These are phyloP conservation scores for Citrullus mucosospermus DNA, from an alignment of 306 rosid species.

Conservation along the genomic window DNA sequence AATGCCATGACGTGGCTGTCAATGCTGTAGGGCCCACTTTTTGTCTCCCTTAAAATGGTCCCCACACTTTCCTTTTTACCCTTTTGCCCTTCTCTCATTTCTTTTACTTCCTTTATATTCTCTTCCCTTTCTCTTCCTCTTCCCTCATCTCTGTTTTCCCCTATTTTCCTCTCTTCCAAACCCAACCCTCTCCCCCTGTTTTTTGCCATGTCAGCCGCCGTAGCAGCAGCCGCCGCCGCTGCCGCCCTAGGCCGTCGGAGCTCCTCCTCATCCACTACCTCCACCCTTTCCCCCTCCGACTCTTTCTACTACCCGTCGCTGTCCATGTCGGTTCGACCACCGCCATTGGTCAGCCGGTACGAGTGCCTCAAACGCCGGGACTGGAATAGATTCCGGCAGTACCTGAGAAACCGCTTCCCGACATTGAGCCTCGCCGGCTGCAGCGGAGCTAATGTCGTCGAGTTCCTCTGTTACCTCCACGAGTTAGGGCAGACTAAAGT, in stretches of 20 bases:
- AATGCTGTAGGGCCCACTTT: neutral
- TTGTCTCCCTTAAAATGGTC: neutral
- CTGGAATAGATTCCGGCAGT: conserved; percentile 10
- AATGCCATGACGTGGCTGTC: conserved; percentile 7
- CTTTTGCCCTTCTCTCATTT: neutral
- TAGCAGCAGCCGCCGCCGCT: conserved; percentile 6
- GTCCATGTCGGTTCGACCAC: neutral
- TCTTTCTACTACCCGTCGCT: neutral
- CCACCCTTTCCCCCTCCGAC: neutral
- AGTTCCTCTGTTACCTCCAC: conserved; percentile 7
- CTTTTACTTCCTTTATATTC: neutral
- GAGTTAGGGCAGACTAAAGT: neutral
- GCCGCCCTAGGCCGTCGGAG: neutral
- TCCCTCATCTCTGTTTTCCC: neutral
- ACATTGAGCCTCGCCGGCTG: neutral
- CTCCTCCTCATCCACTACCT: neutral
- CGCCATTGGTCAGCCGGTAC: conserved; percentile 5
- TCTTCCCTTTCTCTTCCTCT: neutral
- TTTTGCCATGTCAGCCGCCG: conserved; percentile 1
- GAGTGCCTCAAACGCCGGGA: conserved; percentile 4
- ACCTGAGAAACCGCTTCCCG: neutral
- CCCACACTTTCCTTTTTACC: neutral
- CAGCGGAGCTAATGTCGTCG: neutral
- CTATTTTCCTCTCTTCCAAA: neutral
- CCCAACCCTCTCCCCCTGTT: neutral